Conservation (phyloP, 805 yeast species). For the Candida parachauliodes region DNA sequence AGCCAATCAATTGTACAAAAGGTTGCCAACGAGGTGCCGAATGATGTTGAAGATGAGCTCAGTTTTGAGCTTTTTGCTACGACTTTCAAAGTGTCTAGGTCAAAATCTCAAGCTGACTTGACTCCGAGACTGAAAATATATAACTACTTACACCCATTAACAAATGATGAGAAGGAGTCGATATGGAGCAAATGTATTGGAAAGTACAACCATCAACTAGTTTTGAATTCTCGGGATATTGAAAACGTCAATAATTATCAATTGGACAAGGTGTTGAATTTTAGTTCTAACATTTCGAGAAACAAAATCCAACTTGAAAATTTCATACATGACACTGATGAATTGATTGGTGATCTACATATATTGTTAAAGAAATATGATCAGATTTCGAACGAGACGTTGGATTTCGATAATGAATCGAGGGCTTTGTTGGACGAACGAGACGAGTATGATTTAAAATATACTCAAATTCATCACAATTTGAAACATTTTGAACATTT, state of each 20-base stretch:
- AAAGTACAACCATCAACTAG: constrained; percentile 39
- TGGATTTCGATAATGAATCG: constrained; percentile 58
- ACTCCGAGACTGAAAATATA: not conserved
- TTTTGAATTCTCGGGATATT: constrained; percentile 40
- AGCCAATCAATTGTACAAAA: constrained; percentile 60
- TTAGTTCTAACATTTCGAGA: constrained; percentile 29
- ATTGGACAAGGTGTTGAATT: constrained; percentile 30
- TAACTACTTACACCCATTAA: constrained; percentile 14
- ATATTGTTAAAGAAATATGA: constrained; percentile 50
- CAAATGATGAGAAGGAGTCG: constrained; percentile 8
- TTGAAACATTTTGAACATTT: constrained; percentile 65
- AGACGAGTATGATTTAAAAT: constrained; percentile 36
- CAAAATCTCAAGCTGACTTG: constrained; percentile 12
- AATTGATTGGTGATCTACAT: constrained; percentile 43
- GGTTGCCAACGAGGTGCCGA: constrained; percentile 54
- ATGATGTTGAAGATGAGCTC: constrained; percentile 25
- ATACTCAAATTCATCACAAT: constrained; percentile 43
- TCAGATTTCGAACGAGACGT: constrained; percentile 58
- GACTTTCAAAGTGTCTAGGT: constrained; percentile 8
- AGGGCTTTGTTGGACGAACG: constrained; percentile 48
- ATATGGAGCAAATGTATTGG: constrained; percentile 31
- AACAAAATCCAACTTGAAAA: constrained; percentile 19
- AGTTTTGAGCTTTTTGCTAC: constrained; percentile 9
- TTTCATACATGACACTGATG: constrained; percentile 45
- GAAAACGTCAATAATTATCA: constrained; percentile 34